Percentiles rank a stretch among this genome's conserved stretches.
Evolutionary conservation across 2,329 filamentous ascomycete species (phyloP).

Genomic region (Aspergillus hortae): DNA sequence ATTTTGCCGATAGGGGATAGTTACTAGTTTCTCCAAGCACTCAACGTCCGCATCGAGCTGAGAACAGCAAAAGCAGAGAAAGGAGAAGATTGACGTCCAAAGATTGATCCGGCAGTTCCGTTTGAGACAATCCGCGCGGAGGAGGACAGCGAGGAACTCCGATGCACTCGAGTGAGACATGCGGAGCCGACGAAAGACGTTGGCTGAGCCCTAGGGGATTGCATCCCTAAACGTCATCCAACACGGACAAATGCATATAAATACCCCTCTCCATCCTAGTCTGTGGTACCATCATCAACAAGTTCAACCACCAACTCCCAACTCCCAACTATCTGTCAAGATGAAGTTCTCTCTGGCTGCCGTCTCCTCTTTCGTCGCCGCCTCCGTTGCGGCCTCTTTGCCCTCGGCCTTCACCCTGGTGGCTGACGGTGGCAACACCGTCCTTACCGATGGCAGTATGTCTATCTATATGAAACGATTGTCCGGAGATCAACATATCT

Average conservation of each 20-base stretch:
- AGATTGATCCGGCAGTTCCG: no score
- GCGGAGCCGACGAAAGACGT: no score
- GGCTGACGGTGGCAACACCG: conserved; percentile 10
- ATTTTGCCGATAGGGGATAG: neutral
- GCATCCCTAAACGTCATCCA: no score
- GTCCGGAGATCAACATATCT: neutral
- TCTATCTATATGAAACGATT: neutral
- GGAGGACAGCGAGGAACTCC: no score
- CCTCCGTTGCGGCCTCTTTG: conserved; percentile 5
- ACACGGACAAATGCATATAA: neutral
- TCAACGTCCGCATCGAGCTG: no score
- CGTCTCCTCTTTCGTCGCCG: conserved; percentile 3
- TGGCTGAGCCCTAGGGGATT: no score
- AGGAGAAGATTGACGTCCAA: no score
- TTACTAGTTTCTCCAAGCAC: no score
- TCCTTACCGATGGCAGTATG: conserved; percentile 8
- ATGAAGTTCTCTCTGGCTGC: conserved; percentile 13
- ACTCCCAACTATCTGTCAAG: neutral
- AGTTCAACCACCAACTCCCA: neutral
- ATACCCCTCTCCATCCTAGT: neutral
- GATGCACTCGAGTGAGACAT: no score
- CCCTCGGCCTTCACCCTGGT: conserved; percentile 11
- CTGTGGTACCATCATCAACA: neutral
- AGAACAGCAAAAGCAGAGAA: no score
- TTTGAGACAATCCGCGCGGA: no score